Conservation (phyloP, 2,329 filamentous ascomycete species). For the Sporothrix humicola region DNA sequence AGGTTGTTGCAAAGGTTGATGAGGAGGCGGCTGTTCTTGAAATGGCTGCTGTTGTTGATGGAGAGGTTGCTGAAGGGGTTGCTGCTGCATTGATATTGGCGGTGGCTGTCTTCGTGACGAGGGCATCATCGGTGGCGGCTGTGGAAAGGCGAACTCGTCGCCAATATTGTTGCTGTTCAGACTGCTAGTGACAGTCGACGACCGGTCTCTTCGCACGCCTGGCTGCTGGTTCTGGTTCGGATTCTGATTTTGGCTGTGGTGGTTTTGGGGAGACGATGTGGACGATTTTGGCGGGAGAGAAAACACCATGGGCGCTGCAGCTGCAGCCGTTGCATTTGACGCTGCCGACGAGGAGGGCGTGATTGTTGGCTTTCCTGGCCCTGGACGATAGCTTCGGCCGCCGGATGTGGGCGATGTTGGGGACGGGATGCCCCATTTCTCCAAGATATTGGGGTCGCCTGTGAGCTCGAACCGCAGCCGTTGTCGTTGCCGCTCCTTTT, state of each 20-base stretch:
- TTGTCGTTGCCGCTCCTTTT: constrained; percentile 32
- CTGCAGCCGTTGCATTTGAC: neutral
- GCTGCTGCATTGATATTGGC: neutral
- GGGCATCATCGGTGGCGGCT: neutral
- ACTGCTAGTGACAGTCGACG: constrained; percentile 17
- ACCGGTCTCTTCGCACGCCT: neutral
- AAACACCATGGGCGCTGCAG: constrained; percentile 20
- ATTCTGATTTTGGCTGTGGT: neutral
- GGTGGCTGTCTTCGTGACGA: neutral
- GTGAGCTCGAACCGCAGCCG: constrained; percentile 35
- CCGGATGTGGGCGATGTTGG: neutral
- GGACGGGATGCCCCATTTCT: neutral
- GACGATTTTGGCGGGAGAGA: constrained; percentile 6
- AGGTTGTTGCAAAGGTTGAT: neutral
- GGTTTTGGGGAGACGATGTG: neutral
- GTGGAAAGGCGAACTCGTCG: constrained; percentile 21
- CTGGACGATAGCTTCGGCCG: constrained; percentile 20
- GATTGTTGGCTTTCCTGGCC: constrained; percentile 7
- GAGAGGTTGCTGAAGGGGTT: neutral
- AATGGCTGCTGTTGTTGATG: neutral
- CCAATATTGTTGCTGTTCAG: constrained; percentile 17
- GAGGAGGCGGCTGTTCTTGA: neutral
- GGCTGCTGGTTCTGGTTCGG: neutral
- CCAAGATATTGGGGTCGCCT: constrained; percentile 35
- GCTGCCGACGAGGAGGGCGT: neutral